Evolutionary conservation across 345 rosid genomes (phyloP), one percentile per base, ranked within the genome.

Genomic region (Jatropha curcas): DNA sequence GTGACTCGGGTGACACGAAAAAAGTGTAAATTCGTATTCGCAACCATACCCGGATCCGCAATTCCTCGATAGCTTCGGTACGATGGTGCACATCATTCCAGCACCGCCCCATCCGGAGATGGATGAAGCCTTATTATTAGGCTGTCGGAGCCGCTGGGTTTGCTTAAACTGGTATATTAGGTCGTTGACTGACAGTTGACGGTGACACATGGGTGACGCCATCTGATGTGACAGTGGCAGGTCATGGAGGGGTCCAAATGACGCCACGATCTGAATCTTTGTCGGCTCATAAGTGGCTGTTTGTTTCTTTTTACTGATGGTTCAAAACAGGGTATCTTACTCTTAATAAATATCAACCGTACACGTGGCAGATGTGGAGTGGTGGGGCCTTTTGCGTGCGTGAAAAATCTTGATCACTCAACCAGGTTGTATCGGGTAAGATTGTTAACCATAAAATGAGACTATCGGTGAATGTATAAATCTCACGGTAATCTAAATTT

Each of bases 211-310:
- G 58, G 74, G 69, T 81, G 72, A 81, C 75, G 82, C 35, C 46
- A 67, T n/a, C 30, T 13, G 70, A 56, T 0, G 31, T 14, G 77
- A 50, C 61, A 10, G 71, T 25, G 34, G 0, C 19, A 46, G 37
- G 76, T 65, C 71, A 37, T 0, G 4, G 10, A 39, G 11, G 72
- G 79, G 72, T 34, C 60, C 70, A 7, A 0, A 16, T 76, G 83
- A 74, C 62, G 79, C 46, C 76, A 76, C 79, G 70, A n/a, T 79
- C 82, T 79, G 79, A 79, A 76, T 69, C 74, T 79, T 30, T 76
- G 85, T 76, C 85, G 70, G 77, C 58, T 73, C 43, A 8, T 50
- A 34, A 59, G 9, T 57, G 68, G 3, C 2, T 17, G 7, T 33
- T 61, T 0, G 9, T 60, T 27, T 14, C 8, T 28, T 9, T 60